A percentile compares a stretch with the other conserved stretches of the same genome.
phyloP scores from a whole-genome alignment of 352 stramenopile species.

The Pythium aristosporum region DNA sequence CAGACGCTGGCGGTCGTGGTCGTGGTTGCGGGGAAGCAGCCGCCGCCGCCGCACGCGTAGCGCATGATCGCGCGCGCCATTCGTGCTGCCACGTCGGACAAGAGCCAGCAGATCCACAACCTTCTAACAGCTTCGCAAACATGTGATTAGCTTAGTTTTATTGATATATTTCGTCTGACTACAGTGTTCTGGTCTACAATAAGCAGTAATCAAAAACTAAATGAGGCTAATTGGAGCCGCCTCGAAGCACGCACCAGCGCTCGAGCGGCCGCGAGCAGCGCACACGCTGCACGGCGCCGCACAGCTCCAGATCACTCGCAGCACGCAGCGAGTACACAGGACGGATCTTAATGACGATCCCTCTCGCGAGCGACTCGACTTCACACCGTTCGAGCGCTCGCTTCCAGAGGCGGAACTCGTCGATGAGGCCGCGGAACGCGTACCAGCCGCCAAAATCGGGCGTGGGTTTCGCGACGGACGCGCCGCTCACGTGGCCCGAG shows the following conservation, averaged over 20 bases:
- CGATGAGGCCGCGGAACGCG: constrained; percentile 59
- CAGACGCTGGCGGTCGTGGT: neutral
- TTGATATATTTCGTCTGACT: neutral
- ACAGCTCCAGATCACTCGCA: neutral
- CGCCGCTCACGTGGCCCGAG: constrained; percentile 53
- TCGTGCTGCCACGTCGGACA: constrained; percentile 9
- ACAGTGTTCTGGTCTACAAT: neutral
- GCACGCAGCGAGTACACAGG: constrained; percentile 16
- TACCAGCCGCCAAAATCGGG: constrained; percentile 67
- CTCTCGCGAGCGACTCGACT: constrained; percentile 3
- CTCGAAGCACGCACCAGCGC: constrained; percentile 4
- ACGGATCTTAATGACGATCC: constrained; percentile 8
- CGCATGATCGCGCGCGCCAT: constrained; percentile 14
- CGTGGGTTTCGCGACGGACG: constrained; percentile 41
- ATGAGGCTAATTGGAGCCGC: neutral
- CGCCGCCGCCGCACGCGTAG: neutral
- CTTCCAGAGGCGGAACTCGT: constrained; percentile 28
- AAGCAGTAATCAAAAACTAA: constrained; percentile 1
- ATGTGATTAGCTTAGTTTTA: constrained; percentile 13
- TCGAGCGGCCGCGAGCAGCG: constrained; percentile 21
- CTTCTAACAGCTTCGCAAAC: constrained; percentile 20
- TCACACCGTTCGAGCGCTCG: constrained; percentile 11
- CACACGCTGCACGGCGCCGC: constrained; percentile 12
- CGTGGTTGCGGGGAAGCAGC: neutral
- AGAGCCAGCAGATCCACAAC: neutral